Evolutionary conservation across 2,329 filamentous ascomycete species (phyloP), one percentile per base, ranked within the genome.

Genomic region (Basipetospora chlamydospora): DNA sequence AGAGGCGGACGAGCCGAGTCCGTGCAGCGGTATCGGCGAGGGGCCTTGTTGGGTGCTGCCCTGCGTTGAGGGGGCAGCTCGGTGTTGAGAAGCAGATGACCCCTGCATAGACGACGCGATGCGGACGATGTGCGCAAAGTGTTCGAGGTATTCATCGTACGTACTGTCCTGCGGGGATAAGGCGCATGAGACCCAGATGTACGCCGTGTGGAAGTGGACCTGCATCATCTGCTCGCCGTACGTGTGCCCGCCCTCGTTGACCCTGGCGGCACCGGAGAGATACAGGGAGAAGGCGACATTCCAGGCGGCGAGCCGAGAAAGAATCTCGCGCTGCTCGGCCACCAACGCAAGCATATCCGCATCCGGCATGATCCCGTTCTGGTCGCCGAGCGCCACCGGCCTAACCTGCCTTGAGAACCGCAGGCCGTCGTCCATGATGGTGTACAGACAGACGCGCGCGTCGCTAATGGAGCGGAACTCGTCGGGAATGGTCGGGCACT

Each of bases 341-440:
- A 50, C 48, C 6, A 61, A 49, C 0, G 28, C 23, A 2, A 44
- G 40, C n/a, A 48, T 40, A 4, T 49, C 44, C n/a, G 6, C 50
- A 48, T 3, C 46, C 45, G n/a, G 8, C 6, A 8, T 7, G 26
- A 15, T 15, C 10, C 26, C 26, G 26, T 8, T 5, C 10, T 15
- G 3, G 8, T 4, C 5, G 26, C 13, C 26, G 9, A n/a, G 17
- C 11, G 8, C 17, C 4, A 29, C 12, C 6, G 38, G 39, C 12
- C 46, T 43, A 0, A 50, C 50, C 32, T 44, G 44, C 4, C 49
- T 47, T 11, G 49, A 54, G 33, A 62, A 61, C 7, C 55, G 50
- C 5, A 64, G 43, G 0, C 45, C 52, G 13, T 61, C 53, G 34
- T 64, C 60, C 18, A 63, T 47, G 11, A 61, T 48, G 10, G 61